Percentiles rank a stretch among this genome's conserved stretches.
Evolutionary conservation across 2,329 filamentous ascomycete species (phyloP).

Genomic region (Hypocrella siamensis): DNA sequence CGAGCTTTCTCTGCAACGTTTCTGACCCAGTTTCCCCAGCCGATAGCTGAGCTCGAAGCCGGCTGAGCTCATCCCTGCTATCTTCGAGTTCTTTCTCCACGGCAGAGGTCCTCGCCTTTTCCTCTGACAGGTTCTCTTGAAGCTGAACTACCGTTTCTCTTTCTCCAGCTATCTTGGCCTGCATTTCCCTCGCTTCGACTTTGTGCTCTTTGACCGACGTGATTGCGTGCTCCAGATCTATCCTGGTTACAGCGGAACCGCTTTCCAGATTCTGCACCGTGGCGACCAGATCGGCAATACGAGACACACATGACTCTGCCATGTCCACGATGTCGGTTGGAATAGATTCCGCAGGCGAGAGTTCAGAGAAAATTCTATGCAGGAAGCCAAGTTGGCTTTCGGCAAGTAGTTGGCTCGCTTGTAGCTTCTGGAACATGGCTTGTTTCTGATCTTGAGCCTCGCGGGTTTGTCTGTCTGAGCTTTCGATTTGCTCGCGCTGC

Average conservation of each 20-base stretch:
- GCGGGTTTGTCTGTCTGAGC: constrained; percentile 42
- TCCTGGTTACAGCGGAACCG: constrained; percentile 41
- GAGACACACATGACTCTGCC: constrained; percentile 41
- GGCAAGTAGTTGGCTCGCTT: constrained; percentile 32
- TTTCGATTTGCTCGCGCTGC: constrained; percentile 43
- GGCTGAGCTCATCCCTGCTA: constrained; percentile 52
- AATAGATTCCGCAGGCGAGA: constrained; percentile 35
- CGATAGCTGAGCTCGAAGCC: constrained; percentile 55
- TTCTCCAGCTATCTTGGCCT: constrained; percentile 33
- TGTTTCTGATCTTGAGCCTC: constrained; percentile 37
- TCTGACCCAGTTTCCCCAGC: constrained; percentile 77
- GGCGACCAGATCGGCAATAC: constrained; percentile 41
- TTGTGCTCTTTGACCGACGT: constrained; percentile 38
- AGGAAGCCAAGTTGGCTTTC: constrained; percentile 38
- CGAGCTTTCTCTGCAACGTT: constrained; percentile 56
- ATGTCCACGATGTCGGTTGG: constrained; percentile 43
- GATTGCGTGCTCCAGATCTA: constrained; percentile 47
- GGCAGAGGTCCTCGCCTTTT: constrained; percentile 36
- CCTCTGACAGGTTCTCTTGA: constrained; percentile 35
- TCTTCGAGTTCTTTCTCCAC: constrained; percentile 44
- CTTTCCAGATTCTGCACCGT: constrained; percentile 44
- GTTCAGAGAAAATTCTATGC: constrained; percentile 40
- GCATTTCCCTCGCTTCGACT: constrained; percentile 36
- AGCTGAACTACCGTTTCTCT: constrained; percentile 36
- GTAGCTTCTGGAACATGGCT: constrained; percentile 32